Conservation (phyloP, 1,284 basidiomycete species). For the Apiotrichum mycotoxinovorans region DNA sequence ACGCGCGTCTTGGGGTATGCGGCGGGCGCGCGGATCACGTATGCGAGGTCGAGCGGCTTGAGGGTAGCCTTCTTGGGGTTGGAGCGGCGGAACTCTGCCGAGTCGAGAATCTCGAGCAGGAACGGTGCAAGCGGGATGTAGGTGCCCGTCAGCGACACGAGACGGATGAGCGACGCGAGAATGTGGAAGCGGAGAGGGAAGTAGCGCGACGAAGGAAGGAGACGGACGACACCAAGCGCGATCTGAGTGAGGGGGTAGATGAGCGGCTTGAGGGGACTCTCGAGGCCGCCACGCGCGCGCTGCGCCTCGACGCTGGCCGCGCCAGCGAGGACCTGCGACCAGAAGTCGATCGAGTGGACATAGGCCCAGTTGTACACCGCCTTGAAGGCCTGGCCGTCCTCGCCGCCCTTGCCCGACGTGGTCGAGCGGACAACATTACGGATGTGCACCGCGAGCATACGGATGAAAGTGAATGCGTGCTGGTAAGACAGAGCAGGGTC, state of each 20-base stretch:
- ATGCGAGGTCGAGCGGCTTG: conserved; percentile 83
- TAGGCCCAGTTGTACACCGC: conserved; percentile 99
- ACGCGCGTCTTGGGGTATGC: conserved; percentile 85
- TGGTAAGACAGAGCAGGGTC: conserved; percentile 65
- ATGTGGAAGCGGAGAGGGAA: conserved; percentile 77
- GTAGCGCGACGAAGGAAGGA: conserved; percentile 75
- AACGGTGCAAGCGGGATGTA: conserved; percentile 86
- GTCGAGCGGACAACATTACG: conserved; percentile 56
- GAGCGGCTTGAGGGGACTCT: conserved; percentile 77
- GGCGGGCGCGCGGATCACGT: conserved; percentile 79
- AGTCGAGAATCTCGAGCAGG: conserved; percentile 80
- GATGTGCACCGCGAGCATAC: conserved; percentile 90
- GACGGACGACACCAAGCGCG: conserved; percentile 83
- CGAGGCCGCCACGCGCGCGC: conserved; percentile 55
- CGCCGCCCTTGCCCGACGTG: conserved; percentile 32
- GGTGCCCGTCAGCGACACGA: conserved; percentile 71
- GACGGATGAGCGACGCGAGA: conserved; percentile 65
- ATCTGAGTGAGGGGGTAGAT: conserved; percentile 97
- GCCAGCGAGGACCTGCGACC: conserved; percentile 81
- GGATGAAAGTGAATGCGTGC: conserved; percentile 94
- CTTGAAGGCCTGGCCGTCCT: conserved; percentile 72
- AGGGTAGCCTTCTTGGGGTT: conserved; percentile 84
- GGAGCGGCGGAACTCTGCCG: conserved; percentile 65
- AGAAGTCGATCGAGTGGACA: conserved; percentile 93
- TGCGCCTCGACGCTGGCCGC: conserved; percentile 66